phyloP scores from a whole-genome alignment of 1,284 basidiomycete species.

The Ceratorhiza oryzae-sativae region DNA sequence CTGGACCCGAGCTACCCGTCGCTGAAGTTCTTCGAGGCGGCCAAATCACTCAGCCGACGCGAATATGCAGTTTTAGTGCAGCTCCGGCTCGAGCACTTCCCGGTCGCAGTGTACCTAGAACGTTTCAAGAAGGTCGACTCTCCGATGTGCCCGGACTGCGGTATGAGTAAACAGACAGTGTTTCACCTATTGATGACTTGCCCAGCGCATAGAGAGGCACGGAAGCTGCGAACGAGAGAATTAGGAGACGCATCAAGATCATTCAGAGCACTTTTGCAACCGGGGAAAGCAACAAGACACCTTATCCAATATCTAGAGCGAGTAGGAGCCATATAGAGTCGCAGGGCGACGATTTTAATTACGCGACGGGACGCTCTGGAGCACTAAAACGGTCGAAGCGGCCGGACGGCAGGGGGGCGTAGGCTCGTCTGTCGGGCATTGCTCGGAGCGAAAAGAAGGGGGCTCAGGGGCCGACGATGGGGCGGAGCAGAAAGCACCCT shows the following conservation, averaged over 20 bases:
- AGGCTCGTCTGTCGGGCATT: slow-evolving; percentile 24
- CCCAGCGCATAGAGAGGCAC: neutral
- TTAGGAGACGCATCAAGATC: slow-evolving; percentile 1
- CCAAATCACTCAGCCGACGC: neutral
- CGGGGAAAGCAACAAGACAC: neutral
- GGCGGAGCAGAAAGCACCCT: neutral
- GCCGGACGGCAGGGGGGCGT: slow-evolving; percentile 12
- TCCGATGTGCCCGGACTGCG: slow-evolving; percentile 7
- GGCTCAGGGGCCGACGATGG: neutral
- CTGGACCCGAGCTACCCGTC: slow-evolving; percentile 25
- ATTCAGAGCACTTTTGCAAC: neutral
- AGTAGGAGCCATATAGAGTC: too few species aligned
- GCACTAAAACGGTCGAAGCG: neutral
- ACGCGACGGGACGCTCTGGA: neutral
- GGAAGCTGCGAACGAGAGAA: neutral
- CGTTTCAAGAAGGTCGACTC: neutral
- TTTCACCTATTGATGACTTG: slow-evolving; percentile 11
- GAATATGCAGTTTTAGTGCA: slow-evolving; percentile 1
- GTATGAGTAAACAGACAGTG: neutral
- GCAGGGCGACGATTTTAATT: too few species aligned
- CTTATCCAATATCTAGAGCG: neutral
- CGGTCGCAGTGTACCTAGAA: slow-evolving; percentile 1
- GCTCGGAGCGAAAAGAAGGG: neutral
- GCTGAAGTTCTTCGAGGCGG: neutral
- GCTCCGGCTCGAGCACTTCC: slow-evolving; percentile 13